Conservation (phyloP, 306 rosid species). For the Begonia fuchsioides region DNA sequence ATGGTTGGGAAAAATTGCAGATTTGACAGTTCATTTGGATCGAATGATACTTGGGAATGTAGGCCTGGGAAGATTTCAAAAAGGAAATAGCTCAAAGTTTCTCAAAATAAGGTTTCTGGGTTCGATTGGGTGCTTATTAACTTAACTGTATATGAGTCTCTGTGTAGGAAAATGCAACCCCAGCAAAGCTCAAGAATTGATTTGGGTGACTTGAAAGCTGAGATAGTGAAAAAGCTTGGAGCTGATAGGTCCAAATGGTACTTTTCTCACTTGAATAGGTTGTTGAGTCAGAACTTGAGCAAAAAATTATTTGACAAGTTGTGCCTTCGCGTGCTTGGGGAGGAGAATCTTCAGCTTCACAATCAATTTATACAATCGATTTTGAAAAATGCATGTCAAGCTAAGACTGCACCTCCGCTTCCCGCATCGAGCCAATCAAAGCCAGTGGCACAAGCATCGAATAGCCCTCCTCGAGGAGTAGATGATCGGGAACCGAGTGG, state of each 20-base stretch:
- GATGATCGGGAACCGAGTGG: conserved; percentile 61
- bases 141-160: conserved; percentile 57
- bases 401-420: conserved; percentile 65
- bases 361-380: conserved; percentile 69
- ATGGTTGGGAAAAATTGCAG: background rate
- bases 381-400: conserved; percentile 79
- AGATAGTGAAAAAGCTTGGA: conserved; percentile 75
- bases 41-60: background rate
- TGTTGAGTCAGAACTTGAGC: conserved; percentile 78
- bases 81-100: no score
- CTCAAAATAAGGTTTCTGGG: background rate
- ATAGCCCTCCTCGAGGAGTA: conserved; percentile 47
- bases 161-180: conserved; percentile 73
- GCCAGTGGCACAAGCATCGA: conserved; percentile 34
- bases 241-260: conserved; percentile 60
- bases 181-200: conserved; percentile 83
- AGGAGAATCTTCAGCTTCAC: conserved; percentile 73
- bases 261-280: conserved; percentile 53
- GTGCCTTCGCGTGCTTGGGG: conserved; percentile 60
- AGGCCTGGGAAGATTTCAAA: background rate
- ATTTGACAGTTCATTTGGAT: background rate
- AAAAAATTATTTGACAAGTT: conserved; percentile 67
- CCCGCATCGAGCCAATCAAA: conserved; percentile 36
- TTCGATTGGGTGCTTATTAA: conserved; percentile 32
- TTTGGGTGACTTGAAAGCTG: conserved; percentile 77